Evolutionary conservation across 2,329 filamentous ascomycete species (phyloP).

Genomic region (Fusarium piperis): DNA sequence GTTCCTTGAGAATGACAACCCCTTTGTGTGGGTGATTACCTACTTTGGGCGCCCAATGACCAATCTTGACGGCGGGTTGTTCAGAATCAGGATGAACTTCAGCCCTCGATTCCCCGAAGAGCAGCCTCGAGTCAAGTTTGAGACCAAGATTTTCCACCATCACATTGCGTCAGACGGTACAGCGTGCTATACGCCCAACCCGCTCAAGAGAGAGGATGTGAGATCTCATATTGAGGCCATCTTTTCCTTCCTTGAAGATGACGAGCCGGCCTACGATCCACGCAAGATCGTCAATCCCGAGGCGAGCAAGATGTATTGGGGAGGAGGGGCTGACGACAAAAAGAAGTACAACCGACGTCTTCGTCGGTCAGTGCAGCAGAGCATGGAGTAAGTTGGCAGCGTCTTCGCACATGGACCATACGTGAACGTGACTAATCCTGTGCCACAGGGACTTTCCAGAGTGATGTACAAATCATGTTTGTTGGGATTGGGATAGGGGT

Average conservation of each 20-base stretch:
- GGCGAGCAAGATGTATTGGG: conserved; percentile 89
- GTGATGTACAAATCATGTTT: conserved; percentile 18
- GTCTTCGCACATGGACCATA: too few species aligned
- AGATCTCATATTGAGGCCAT: conserved; percentile 86
- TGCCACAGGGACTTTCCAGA: conserved; percentile 47
- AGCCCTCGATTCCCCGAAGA: conserved; percentile 88
- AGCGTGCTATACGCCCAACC: conserved; percentile 80
- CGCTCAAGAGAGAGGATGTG: conserved; percentile 75
- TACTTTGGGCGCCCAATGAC: conserved; percentile 95
- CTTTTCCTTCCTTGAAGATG: conserved; percentile 84
- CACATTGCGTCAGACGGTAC: conserved; percentile 83
- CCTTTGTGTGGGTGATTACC: conserved; percentile 88
- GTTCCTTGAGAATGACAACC: conserved; percentile 80
- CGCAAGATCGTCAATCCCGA: conserved; percentile 87
- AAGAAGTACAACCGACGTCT: conserved; percentile 86
- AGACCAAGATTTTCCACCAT: conserved; percentile 88
- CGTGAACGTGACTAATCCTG: conserved; percentile 3
- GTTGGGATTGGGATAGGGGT: background rate
- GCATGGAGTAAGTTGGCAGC: conserved; percentile 63
- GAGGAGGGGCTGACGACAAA: conserved; percentile 73
- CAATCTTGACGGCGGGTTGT: conserved; percentile 90
- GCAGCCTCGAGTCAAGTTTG: conserved; percentile 83
- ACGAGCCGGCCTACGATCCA: conserved; percentile 88
- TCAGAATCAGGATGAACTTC: conserved; percentile 81
- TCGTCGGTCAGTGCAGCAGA: conserved; percentile 78